Conservation (phyloP, 2,329 filamentous ascomycete species). For the Kalaharituber pfeilii region DNA sequence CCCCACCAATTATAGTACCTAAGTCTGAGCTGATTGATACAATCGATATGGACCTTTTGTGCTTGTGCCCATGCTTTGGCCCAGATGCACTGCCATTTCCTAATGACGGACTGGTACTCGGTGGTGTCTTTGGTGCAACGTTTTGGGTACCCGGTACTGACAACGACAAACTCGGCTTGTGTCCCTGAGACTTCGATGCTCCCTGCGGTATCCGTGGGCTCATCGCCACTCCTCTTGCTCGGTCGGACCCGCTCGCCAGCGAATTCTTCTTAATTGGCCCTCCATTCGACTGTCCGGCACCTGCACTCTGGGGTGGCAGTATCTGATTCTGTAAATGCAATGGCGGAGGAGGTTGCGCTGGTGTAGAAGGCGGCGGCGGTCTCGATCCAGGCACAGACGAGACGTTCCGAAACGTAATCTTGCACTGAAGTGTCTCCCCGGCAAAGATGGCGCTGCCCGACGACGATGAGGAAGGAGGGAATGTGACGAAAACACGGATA, state of each 20-base stretch:
- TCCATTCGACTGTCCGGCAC: conserved; percentile 1
- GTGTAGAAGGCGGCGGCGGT: conserved; percentile 15
- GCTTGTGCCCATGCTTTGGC: conserved; percentile 37
- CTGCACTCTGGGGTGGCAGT: background rate
- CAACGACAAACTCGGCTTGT: conserved; percentile 51
- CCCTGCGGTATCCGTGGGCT: conserved; percentile 24
- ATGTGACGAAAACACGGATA: conserved; percentile 89
- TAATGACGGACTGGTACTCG: conserved; percentile 1
- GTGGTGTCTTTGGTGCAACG: background rate
- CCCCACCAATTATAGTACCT: conserved; percentile 12
- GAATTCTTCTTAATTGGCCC: background rate
- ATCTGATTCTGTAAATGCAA: background rate
- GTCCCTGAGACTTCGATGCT: conserved; percentile 33
- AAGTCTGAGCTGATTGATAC: conserved; percentile 51
- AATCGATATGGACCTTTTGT: conserved; percentile 65
- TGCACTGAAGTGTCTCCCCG: conserved; percentile 88
- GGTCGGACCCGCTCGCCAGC: background rate
- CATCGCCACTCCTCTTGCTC: conserved; percentile 9
- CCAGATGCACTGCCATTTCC: background rate
- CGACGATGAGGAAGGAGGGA: conserved; percentile 50
- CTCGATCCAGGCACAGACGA: conserved; percentile 31
- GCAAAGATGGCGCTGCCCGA: conserved; percentile 59
- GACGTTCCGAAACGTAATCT: conserved; percentile 89
- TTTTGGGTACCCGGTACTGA: conserved; percentile 25
- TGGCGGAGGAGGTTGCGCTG: background rate